phyloP scores from a whole-genome alignment of 768 basidiomycete species.

The Pholiota conissans region DNA sequence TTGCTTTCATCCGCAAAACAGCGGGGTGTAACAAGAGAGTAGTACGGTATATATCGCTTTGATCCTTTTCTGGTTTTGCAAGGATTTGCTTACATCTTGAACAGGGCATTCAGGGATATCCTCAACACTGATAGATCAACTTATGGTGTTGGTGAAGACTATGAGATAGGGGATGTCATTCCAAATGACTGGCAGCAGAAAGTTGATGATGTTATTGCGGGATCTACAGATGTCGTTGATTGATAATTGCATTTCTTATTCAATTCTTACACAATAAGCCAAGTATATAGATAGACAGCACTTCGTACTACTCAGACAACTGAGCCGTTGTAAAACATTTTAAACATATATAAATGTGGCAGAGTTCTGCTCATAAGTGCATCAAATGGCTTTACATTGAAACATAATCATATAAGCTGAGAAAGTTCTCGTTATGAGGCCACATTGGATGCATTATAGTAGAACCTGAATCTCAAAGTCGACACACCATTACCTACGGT shows the following conservation, averaged over 20 bases:
- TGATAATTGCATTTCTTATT: background rate
- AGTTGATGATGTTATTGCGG: slow-evolving; percentile 9
- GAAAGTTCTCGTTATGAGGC: background rate
- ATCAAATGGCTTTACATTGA: background rate
- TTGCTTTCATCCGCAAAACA: slow-evolving; percentile 8
- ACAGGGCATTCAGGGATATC: slow-evolving; percentile 8
- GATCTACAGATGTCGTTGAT: background rate
- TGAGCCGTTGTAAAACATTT: too few relatives aligned
- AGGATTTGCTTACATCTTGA: slow-evolving; percentile 5
- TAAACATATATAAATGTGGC: background rate
- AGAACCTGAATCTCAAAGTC: too few relatives aligned
- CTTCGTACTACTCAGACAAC: background rate
- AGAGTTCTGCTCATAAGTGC: background rate
- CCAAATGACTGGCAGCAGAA: slow-evolving; percentile 11
- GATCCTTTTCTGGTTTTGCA: background rate
- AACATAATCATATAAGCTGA: background rate
- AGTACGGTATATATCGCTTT: background rate
- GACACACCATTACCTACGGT: too few relatives aligned
- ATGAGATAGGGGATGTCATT: slow-evolving; percentile 9
- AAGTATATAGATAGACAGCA: background rate
- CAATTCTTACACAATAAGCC: background rate
- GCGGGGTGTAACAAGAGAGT: background rate
- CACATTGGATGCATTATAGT: background rate
- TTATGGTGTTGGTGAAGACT: slow-evolving; percentile 6
- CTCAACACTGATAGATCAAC: slow-evolving; percentile 7